Percentiles rank a stretch among this genome's conserved stretches.
These are phyloP conservation scores for Colletotrichum sp. DNA, from an alignment of 2,329 filamentous ascomycete genomes.

Conservation along the genomic window DNA sequence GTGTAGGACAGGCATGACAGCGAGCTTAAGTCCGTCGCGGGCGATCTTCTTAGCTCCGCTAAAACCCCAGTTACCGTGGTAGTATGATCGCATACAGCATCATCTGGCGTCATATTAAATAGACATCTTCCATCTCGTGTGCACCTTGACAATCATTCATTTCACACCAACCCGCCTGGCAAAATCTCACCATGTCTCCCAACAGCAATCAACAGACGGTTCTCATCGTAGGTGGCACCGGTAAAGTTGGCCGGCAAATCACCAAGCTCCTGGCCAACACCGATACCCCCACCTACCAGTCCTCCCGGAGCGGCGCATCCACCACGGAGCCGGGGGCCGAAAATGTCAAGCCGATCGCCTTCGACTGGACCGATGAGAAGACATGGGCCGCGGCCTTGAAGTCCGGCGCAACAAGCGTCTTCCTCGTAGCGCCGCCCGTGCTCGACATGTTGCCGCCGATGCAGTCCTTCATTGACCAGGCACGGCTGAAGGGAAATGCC, in stretches of 20 bases:
- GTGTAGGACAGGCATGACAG: background rate
- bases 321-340: conserved; percentile 26
- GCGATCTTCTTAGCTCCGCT: background rate
- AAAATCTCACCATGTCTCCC: background rate
- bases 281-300: conserved; percentile 35
- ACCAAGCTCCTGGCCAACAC: conserved; percentile 35
- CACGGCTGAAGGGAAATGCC: conserved; percentile 34
- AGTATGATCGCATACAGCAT: background rate
- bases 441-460: conserved; percentile 36
- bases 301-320: conserved; percentile 33
- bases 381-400: conserved; percentile 43
- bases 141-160: background rate
- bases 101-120: background rate
- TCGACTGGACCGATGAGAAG: conserved; percentile 48
- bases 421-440: conserved; percentile 42
- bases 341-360: conserved; percentile 32
- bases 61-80: background rate
- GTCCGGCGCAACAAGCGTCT: conserved; percentile 31
- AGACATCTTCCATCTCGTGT: background rate
- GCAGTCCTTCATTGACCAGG: conserved; percentile 46
- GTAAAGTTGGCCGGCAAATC: conserved; percentile 47
- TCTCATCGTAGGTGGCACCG: conserved; percentile 49
- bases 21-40: background rate
- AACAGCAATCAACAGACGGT: conserved; percentile 22
- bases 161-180: background rate